Percentiles rank a stretch among this genome's conserved stretches.
These are phyloP conservation scores for Zopfia rhizophila DNA, from an alignment of 2,329 filamentous ascomycete genomes.

Conservation along the genomic window DNA sequence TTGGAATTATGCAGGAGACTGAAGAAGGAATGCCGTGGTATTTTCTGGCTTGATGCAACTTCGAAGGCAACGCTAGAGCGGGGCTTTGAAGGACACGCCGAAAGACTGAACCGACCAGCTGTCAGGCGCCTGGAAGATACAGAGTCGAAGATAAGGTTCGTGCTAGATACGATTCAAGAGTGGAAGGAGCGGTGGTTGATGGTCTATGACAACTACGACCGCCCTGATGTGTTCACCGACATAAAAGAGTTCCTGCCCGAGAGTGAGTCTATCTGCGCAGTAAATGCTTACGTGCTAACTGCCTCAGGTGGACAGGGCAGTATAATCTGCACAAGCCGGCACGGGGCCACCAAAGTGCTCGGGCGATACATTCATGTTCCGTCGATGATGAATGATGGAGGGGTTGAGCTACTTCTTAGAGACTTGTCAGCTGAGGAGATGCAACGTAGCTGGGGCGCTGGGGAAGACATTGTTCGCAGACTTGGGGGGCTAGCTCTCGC, in stretches of 20 bases:
- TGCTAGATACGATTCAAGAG: conserved; percentile 7
- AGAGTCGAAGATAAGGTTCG: conserved; percentile 9
- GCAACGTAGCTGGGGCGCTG: conserved; percentile 2
- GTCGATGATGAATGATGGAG: conserved; percentile 11
- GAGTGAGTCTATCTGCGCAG: conserved; percentile 7
- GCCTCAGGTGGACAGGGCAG: conserved; percentile 7
- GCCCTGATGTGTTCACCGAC: conserved; percentile 5
- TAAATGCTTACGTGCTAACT: conserved; percentile 10
- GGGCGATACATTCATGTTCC: conserved; percentile 9
- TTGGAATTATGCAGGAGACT: conserved; percentile 11
- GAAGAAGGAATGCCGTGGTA: conserved; percentile 3
- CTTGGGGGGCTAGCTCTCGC: too few relatives aligned
- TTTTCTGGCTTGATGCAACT: conserved; percentile 17
- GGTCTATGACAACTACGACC: conserved; percentile 15
- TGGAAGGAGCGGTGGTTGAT: conserved; percentile 14
- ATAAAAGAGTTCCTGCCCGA: conserved; percentile 11
- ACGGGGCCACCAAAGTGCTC: conserved; percentile 5
- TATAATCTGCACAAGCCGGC: conserved; percentile 15
- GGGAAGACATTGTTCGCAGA: conserved; percentile 11
- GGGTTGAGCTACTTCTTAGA: conserved; percentile 10
- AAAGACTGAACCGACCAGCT: conserved; percentile 5
- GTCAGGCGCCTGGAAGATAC: not conserved
- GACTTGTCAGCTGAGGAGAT: conserved; percentile 4
- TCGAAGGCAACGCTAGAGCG: conserved; percentile 10
- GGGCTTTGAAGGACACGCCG: conserved; percentile 7